Base-by-base conservation (phyloP, 2,329 filamentous ascomycete genomes). In the Cryphonectria carpinicola region DNA sequence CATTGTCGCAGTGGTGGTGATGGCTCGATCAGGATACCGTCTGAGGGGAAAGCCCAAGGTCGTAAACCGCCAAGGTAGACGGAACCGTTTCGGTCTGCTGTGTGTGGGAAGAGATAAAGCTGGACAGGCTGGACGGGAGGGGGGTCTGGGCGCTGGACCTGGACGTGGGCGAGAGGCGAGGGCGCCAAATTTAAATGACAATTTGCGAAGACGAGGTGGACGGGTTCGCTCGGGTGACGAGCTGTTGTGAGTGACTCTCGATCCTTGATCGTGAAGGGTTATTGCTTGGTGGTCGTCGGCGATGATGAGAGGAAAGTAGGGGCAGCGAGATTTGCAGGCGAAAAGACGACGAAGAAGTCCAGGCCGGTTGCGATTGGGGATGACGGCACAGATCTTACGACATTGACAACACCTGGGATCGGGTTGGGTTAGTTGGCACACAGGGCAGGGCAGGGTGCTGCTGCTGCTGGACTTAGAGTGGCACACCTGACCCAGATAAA, bases 1-100 rank as follows among this genome's bases (percentile, higher is more conserved):
- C 96, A 98, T 98, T 84, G 78, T 88, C 83, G 76, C 65, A 61
- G 63, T 66, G 66, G 63, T 66, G 66, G 64, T 70, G 58, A 72
- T 32, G 22, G 22, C 41, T 62, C 39, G 13, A 63, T n/a, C 52
- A 64, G 60, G 65, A 61, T 17, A 58, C 46, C 19, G 62, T 41
- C 35, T 63, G 66, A 56, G 65, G 54, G 63, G 11, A 72, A 68
- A 52, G 74, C 13, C 49, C 63, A 69, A 66, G 66, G 58, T 52
- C 43, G 62, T 66, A 43, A 49, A 28, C 64, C 37, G 63, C 22
- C 41, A n/a, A n/a, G 28, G 25, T 37, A 25, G 41, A 13, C 8
- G n/a, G 61, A 19, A 13, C n/a, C 28, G 63, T 54, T 64, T 25
- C 69, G 71, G 73, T 72, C 71, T 72, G 72, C 73, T 39, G 74